Base-by-base conservation (phyloP, 2,329 filamentous ascomycete genomes). In the Tolypocladium paradoxum region DNA sequence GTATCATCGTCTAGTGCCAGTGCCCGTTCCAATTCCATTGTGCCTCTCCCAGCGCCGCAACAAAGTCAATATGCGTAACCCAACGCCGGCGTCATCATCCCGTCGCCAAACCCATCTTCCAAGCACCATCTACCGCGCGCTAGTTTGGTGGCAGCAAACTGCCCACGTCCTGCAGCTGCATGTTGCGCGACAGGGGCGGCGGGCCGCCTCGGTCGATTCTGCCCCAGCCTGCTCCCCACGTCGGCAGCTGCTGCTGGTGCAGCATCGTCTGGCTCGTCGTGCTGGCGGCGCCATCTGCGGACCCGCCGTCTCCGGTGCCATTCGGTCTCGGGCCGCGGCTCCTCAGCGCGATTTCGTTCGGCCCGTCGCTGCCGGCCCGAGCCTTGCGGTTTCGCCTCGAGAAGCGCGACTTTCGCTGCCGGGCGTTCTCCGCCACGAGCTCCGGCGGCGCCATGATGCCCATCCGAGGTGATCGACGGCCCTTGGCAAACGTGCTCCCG, bases 361-460 rank as follows among this genome's bases (percentile, higher is more conserved):
- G 64, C 14, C 57, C 61, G 49, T 57, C 61, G 40, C 62, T 67
- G 47, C 62, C 59, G 9, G 58, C 58, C 27, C 67, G 65, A 12
- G 57, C 53, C 37, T 62, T 66, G 18, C 60, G 58, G 2, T 57
- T 55, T 31, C 59, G 60, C 50, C 63, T 58, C 68, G 67, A 70
- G 48, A 68, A 61, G 2, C 60, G 63, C 3, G 57, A 40, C 38
- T 58, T 61, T 22, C 61, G 59, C 24, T 62, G 54, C 5, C 60
- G 55, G 2, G 55, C 51, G 18, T 57, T 59, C 34, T 65, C 58
- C n/a, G 59, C 57, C 58, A 66, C 46, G 57, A 71, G 53, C 48
- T 75, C 70, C 1, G 73, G 73, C 4, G 68, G 72, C 1, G 70
- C 70, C 71, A 74, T 75, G 57, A 74, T 75, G 12, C 70, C 73